These are phyloP conservation scores for Crithidia sp. DNA, from an alignment of 208 protist genomes.

Conservation along the genomic window DNA sequence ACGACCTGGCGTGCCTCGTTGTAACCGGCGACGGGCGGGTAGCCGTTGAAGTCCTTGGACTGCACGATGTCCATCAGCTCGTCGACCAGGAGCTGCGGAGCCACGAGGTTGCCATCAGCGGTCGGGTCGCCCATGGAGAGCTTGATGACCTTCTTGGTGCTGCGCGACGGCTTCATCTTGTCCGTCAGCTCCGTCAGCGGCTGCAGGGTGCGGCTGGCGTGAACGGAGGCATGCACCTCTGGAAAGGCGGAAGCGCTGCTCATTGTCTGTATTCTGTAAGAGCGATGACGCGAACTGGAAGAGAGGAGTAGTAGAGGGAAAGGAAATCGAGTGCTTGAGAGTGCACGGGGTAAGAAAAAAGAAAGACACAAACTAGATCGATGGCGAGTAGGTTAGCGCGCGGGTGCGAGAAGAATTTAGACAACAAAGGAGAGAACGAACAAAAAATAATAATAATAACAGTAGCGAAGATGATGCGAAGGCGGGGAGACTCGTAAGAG, in stretches of 20 bases:
- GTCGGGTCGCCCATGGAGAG: constrained; percentile 84
- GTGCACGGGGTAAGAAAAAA: neutral
- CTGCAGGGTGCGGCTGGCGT: constrained; percentile 71
- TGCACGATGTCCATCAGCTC: constrained; percentile 58
- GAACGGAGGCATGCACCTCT: constrained; percentile 40
- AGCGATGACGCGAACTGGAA: neutral
- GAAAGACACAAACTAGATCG: neutral
- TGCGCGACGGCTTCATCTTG: constrained; percentile 73
- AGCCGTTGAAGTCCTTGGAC: constrained; percentile 63
- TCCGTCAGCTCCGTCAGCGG: constrained; percentile 86
- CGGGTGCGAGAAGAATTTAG: no score
- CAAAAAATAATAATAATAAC: constrained; percentile 7
- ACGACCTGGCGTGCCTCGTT: constrained; percentile 52
- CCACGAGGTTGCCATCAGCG: constrained; percentile 76
- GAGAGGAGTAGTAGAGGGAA: neutral
- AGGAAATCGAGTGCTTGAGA: neutral
- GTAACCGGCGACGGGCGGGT: constrained; percentile 55
- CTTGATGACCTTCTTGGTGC: constrained; percentile 43
- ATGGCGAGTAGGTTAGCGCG: no score
- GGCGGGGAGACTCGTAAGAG: no score
- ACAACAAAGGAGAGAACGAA: neutral
- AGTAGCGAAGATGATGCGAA: neutral
- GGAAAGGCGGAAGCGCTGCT: constrained; percentile 24
- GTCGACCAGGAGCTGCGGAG: constrained; percentile 46
- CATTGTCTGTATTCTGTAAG: neutral